Evolutionary conservation across 2,329 filamentous ascomycete genomes (phyloP), one percentile per base, ranked within the genome.

Genomic region (Sporothrix dimorphospora): DNA sequence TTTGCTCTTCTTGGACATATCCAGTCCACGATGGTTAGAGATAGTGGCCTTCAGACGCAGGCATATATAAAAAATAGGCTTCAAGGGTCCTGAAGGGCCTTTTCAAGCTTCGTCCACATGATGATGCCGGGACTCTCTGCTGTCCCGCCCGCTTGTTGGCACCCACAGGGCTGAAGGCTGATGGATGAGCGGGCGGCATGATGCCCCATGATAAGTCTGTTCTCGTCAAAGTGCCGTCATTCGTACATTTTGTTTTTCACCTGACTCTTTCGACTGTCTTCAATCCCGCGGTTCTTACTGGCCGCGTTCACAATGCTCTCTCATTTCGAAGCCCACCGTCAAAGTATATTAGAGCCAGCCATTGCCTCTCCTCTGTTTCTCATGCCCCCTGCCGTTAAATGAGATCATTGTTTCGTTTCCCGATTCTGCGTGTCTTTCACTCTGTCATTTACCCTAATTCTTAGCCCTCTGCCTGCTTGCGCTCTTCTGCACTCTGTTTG

Each of bases 341-440:
- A 49, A 24, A 21, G 42, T 12, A 49, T 65, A 47, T 27, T 11
- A 30, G 40, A 30, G 40, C 16, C 61, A 65, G 40, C 21, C 42
- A 21, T 53, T 51, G 63, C 40, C 59, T 65, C 59, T 65, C 5
- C 30, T 24, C 1, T 11, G 19, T 27, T 3, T 34, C 45, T 8
- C 19, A 12, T 45, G 7, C 3, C 16, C 27, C 65, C 45, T 38
- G 65, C 12, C 9, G 16, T 2, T 40, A 66, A 66, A 49, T 66
- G 63, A 66, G 27, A 49, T 67, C 45, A 51, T 38, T 51, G 42
- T 34, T 67, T 66, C 24, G 24, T 49, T 67, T 51, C 24, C 63
- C n/a, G 63, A 16, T 67, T 66, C 42, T 19, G 11, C 12, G 21
- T 3, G 38, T 21, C 45, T 14, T 38, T 14, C 45, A 16, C 19